Evolutionary conservation across 164 flowering plant species (phyloP), one percentile per base, ranked within the genome.

Genomic region (Tetrastigma voinierianum): DNA sequence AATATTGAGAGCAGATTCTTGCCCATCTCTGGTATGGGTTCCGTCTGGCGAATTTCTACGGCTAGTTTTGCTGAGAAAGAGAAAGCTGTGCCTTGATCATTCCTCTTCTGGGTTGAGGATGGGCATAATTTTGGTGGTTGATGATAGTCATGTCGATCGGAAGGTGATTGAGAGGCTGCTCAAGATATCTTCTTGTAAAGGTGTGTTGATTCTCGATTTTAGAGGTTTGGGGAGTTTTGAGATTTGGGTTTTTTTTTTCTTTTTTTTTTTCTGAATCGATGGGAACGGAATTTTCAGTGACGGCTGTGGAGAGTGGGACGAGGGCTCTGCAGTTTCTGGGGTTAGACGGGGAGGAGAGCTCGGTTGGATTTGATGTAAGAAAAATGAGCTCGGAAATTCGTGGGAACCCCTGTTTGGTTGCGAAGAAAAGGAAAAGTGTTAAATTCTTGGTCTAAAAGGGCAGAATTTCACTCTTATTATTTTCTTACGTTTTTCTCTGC

Each of bases 251-350:
- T 55, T 20, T 9, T 18, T 49, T 53, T 59, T 72, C n/a, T n/a
- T n/a, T n/a, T 61, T 52, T 46, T 10, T 57, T 65, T 32, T 7
- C 6, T 4, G 6, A 32, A 32, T 3, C 40, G 40, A 32, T 32
- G 40, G 40, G 40, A 32, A 32, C 40, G 40, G 40, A 32, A 32
- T 32, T 57, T 81, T 71, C 85, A 86, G 90, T 84, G 32, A 87
- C 88, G 12, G 81, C 76, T 46, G 92, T 87, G 48, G 92, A 87
- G 9, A 85, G 92, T 77, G 92, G 90, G n/a, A 76, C 64, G 1
- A 82, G 86, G 58, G 92, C 90, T 70, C 56, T 85, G 76, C 86
- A 87, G 79, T 82, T 69, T 72, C 72, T 85, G 51, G 90, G 92
- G 0, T 72, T 86, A 71, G 88, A 86, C 69, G 92, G 78, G n/a